A percentile compares a stretch with the other conserved stretches of the same genome.
These are phyloP conservation scores for Lecanoromycetidae sp. DNA, from an alignment of 2,329 filamentous ascomycete genomes.

Conservation along the genomic window DNA sequence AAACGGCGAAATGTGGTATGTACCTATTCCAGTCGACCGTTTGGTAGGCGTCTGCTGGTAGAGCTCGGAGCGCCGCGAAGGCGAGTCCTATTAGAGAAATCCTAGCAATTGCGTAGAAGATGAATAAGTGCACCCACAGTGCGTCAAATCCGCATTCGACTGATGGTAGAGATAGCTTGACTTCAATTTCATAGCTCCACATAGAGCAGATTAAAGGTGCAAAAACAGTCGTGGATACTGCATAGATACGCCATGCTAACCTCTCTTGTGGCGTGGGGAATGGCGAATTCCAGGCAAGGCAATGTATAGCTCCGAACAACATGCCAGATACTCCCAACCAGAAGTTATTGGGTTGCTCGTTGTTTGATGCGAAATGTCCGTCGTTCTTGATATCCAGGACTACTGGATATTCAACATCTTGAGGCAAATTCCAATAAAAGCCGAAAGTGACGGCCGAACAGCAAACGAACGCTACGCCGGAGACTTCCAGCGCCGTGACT, in stretches of 20 bases:
- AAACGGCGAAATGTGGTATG: constrained; percentile 7
- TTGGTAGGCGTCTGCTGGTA: constrained; percentile 8
- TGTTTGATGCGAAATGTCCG: too few species aligned
- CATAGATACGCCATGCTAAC: constrained; percentile 16
- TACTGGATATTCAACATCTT: constrained; percentile 11
- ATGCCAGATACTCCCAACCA: background rate
- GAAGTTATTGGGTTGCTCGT: too few species aligned
- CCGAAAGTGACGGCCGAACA: constrained; percentile 7
- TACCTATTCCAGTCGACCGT: constrained; percentile 12
- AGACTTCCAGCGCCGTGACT: constrained; percentile 9
- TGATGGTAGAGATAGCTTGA: too few species aligned
- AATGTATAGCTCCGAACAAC: constrained; percentile 20
- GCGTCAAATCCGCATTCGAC: too few species aligned
- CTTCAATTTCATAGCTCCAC: too few species aligned
- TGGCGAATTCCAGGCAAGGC: constrained; percentile 21
- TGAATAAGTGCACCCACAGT: too few species aligned
- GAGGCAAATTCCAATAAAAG: background rate
- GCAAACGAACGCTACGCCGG: constrained; percentile 11
- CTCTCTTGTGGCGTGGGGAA: constrained; percentile 21
- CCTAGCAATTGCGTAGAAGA: background rate
- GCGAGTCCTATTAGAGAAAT: constrained; percentile 8
- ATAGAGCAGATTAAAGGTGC: background rate
- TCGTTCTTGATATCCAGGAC: background rate
- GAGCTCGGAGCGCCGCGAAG: constrained; percentile 9
- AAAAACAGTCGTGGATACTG: constrained; percentile 6